A percentile compares a stretch with the other conserved stretches of the same genome.
These are phyloP conservation scores for Nyssa sinensis DNA, from an alignment of 148 eudicot species.

Conservation along the genomic window DNA sequence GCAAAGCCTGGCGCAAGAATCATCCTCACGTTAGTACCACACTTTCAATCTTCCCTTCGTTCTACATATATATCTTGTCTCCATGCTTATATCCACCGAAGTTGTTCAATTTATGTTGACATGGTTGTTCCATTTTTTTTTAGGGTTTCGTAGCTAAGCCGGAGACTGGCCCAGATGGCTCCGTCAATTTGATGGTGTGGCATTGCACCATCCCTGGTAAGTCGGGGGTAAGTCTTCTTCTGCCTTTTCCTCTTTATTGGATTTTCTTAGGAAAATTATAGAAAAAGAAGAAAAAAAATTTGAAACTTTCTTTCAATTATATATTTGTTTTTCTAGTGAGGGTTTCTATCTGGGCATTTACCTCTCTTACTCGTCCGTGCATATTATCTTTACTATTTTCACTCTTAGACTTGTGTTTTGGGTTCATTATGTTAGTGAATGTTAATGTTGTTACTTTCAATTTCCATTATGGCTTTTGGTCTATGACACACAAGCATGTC, in stretches of 20 bases:
- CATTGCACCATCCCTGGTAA: conserved; percentile 62
- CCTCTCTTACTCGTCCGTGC: neutral
- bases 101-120: neutral
- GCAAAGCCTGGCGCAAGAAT: conserved; percentile 61
- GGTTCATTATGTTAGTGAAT: too few relatives aligned
- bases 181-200: conserved; percentile 58
- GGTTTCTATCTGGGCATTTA: neutral
- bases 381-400: too few relatives aligned
- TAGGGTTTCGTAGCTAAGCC: conserved; percentile 73
- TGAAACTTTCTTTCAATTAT: too few relatives aligned
- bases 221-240: conserved; percentile 38
- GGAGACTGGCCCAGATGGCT: conserved; percentile 44
- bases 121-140: too few relatives aligned
- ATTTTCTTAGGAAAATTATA: neutral
- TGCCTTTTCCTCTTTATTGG: neutral
- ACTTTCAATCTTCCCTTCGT: neutral
- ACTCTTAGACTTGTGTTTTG: neutral
- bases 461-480: too few relatives aligned
- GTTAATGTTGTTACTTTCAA: too few relatives aligned
- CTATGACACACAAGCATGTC: too few relatives aligned
- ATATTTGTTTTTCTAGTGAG: neutral
- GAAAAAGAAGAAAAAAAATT: neutral
- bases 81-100: neutral
- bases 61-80: neutral
- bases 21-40: conserved; percentile 49